Conservation (phyloP, 2,329 filamentous ascomycete genomes). For the Xylaria hypoxylon region DNA sequence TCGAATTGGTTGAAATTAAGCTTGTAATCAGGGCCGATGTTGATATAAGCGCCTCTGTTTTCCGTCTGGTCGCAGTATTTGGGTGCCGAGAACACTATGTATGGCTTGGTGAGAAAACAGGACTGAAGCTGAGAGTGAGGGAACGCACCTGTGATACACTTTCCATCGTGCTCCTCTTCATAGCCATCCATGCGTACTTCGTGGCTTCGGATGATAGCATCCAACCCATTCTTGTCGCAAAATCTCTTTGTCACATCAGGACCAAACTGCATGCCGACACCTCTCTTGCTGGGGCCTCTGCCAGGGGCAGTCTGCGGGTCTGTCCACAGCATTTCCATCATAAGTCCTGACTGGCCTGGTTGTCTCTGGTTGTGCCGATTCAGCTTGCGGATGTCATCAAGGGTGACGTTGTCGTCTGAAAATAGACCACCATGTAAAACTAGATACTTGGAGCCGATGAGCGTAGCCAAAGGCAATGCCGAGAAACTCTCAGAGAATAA, state of each 20-base stretch:
- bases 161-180: slow-evolving; percentile 94
- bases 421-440: slow-evolving; percentile 95
- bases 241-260: slow-evolving; percentile 96
- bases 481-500: slow-evolving; percentile 99
- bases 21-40: slow-evolving; percentile 91
- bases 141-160: slow-evolving; percentile 85
- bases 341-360: slow-evolving; percentile 90
- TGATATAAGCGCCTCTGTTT: slow-evolving; percentile 99
- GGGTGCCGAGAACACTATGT: slow-evolving; percentile 91
- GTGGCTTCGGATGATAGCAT: slow-evolving; percentile 96
- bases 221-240: slow-evolving; percentile 94
- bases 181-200: slow-evolving; percentile 99
- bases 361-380: slow-evolving; percentile 92
- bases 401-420: slow-evolving; percentile 90
- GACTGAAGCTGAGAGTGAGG: slow-evolving; percentile 2
- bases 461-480: slow-evolving; percentile 87
- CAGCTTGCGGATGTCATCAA: slow-evolving; percentile 94
- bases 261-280: slow-evolving; percentile 95
- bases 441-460: slow-evolving; percentile 91
- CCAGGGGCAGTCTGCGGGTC: slow-evolving; percentile 90
- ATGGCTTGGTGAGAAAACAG: slow-evolving; percentile 44
- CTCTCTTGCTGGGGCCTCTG: slow-evolving; percentile 93
- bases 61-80: slow-evolving; percentile 98
- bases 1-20: slow-evolving; percentile 94
- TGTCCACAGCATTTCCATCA: slow-evolving; percentile 99